Evolutionary conservation across 352 stramenopile genomes (phyloP).

Genomic region (Lagenidium sp.): DNA sequence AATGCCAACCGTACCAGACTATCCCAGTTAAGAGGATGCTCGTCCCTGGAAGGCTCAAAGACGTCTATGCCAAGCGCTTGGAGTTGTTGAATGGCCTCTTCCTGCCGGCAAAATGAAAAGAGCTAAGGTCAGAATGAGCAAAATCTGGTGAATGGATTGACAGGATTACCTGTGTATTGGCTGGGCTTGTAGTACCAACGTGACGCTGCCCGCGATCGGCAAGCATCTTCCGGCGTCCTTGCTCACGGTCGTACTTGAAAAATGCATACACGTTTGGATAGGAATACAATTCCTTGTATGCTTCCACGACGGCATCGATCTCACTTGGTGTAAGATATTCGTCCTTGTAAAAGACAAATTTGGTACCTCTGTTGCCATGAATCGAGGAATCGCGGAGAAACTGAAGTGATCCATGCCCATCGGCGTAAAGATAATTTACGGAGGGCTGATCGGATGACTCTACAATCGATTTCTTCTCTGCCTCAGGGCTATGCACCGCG

Average conservation of each 20-base stretch:
- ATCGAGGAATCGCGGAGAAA: constrained; percentile 52
- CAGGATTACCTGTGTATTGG: constrained; percentile 29
- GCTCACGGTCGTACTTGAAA: constrained; percentile 55
- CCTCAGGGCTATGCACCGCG: constrained; percentile 20
- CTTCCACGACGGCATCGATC: constrained; percentile 65
- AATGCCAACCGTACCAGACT: constrained; percentile 38
- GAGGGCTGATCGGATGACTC: constrained; percentile 63
- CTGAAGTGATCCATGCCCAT: constrained; percentile 74
- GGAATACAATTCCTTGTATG: constrained; percentile 83
- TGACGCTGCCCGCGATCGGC: constrained; percentile 12
- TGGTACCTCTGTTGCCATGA: constrained; percentile 23
- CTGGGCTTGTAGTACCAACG: constrained; percentile 7
- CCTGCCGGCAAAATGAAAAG: constrained; percentile 17
- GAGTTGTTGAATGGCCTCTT: constrained; percentile 74
- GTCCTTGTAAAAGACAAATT: constrained; percentile 85
- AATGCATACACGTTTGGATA: constrained; percentile 70
- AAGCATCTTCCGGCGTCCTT: constrained; percentile 46
- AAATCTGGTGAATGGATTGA: not conserved
- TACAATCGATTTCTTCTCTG: constrained; percentile 41
- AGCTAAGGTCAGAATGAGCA: not conserved
- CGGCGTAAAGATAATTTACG: constrained; percentile 63
- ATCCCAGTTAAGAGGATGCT: constrained; percentile 69
- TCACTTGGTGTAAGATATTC: constrained; percentile 60
- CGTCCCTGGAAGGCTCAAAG: constrained; percentile 50
- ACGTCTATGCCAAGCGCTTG: constrained; percentile 75